These are phyloP conservation scores for Ramicandelaber brevisporus DNA, from an alignment of 192 early-diverging fungal genomes.

Conservation along the genomic window DNA sequence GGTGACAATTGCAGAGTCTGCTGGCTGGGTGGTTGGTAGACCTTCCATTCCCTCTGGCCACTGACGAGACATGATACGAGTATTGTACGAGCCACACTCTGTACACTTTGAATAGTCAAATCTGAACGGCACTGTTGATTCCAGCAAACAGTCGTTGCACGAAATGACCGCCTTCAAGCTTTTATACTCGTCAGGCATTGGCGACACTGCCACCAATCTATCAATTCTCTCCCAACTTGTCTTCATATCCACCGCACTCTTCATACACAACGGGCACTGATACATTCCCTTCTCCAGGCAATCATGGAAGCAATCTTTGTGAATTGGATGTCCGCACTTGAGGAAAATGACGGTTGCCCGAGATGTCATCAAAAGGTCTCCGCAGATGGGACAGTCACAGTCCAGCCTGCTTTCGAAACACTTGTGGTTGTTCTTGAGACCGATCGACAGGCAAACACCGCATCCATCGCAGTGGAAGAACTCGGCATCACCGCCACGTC, in stretches of 20 bases:
- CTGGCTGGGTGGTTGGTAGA: too few species aligned
- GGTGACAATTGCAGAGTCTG: too few species aligned
- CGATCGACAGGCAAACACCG: slow-evolving; percentile 57
- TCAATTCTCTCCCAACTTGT: slow-evolving; percentile 55
- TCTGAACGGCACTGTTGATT: slow-evolving; percentile 49
- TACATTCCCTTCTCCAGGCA: slow-evolving; percentile 59
- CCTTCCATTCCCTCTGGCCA: too few species aligned
- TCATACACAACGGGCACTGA: slow-evolving; percentile 74
- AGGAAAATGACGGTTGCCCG: slow-evolving; percentile 55
- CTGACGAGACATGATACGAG: too few species aligned
- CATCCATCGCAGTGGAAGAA: slow-evolving; percentile 75
- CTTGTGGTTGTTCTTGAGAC: slow-evolving; percentile 47
- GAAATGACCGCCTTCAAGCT: slow-evolving; percentile 37
- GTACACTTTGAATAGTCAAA: slow-evolving; percentile 72
- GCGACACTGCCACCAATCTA: slow-evolving; percentile 32
- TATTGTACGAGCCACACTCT: slow-evolving; percentile 54
- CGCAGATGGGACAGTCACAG: slow-evolving; percentile 74
- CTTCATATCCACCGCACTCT: slow-evolving; percentile 54
- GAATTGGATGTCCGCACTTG: slow-evolving; percentile 73
- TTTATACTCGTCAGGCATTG: slow-evolving; percentile 67
- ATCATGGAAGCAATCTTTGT: too few species aligned
- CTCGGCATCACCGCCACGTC: too few species aligned
- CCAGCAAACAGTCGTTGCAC: slow-evolving; percentile 74
- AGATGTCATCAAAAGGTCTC: slow-evolving; percentile 78
- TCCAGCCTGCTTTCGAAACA: slow-evolving; percentile 72